Evolutionary conservation across 306 rosid genomes (phyloP).

Genomic region (Leucaena leucocephala): DNA sequence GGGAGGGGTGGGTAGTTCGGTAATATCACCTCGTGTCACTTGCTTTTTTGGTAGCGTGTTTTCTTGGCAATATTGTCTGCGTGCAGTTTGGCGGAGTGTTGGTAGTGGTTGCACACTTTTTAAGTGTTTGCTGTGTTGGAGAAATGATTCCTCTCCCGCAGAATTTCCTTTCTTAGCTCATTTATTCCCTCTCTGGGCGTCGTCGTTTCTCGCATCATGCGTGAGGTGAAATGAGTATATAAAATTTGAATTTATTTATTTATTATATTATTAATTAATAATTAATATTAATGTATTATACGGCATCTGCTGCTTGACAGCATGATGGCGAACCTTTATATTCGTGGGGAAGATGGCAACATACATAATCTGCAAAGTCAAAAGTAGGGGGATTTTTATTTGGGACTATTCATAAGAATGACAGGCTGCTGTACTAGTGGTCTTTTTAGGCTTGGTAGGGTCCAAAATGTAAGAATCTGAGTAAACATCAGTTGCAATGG

Average conservation of each 20-base stretch:
- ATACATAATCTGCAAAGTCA: constrained; percentile 36
- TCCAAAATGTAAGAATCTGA: constrained; percentile 18
- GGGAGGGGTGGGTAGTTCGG: constrained; percentile 44
- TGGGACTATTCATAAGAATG: constrained; percentile 32
- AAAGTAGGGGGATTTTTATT: constrained; percentile 33
- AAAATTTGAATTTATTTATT: not conserved
- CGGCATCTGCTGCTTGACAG: constrained; percentile 33
- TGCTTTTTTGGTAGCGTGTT: constrained; percentile 72
- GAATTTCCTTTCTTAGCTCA: not conserved
- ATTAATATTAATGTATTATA: constrained; percentile 12
- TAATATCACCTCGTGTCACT: constrained; percentile 30
- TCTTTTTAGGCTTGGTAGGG: constrained; percentile 28
- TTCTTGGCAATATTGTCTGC: constrained; percentile 63
- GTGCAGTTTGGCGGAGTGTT: constrained; percentile 53
- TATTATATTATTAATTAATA: too few species aligned
- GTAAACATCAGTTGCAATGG: not conserved
- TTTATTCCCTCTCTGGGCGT: constrained; percentile 1
- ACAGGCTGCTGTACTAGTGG: constrained; percentile 46
- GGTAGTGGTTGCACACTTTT: constrained; percentile 59
- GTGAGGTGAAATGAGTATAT: not conserved
- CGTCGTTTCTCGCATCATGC: constrained; percentile 32
- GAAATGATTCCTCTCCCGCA: constrained; percentile 34
- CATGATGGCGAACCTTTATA: constrained; percentile 33
- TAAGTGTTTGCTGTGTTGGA: constrained; percentile 7
- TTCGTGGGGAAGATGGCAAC: constrained; percentile 24